Conservation (phyloP, 441 rosid species). For the Brassica hybrid region DNA sequence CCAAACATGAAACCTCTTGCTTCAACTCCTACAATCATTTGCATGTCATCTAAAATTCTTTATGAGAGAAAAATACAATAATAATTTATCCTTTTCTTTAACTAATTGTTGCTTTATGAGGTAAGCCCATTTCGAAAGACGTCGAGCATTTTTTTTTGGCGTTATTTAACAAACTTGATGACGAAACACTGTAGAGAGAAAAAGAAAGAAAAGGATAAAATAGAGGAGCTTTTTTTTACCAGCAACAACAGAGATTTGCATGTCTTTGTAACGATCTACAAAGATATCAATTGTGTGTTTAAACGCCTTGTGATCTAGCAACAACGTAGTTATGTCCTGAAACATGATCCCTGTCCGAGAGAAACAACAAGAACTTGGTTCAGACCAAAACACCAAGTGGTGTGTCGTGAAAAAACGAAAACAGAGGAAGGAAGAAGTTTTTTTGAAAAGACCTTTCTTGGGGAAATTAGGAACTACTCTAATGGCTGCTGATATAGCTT, state of each 20-base stretch:
- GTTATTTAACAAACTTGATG: slow-evolving; percentile 30
- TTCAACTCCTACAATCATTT: slow-evolving; percentile 67
- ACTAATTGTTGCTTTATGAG: slow-evolving; percentile 1
- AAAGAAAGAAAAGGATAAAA: not conserved
- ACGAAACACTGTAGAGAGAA: slow-evolving; percentile 31
- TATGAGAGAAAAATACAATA: slow-evolving; percentile 14
- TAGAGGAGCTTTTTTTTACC: slow-evolving; percentile 49
- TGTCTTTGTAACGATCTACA: slow-evolving; percentile 91
- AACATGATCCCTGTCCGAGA: slow-evolving; percentile 80
- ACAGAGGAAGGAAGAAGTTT: slow-evolving; percentile 10
- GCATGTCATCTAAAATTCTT: not conserved
- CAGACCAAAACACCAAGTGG: not conserved
- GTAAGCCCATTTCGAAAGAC: not conserved
- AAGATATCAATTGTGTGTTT: slow-evolving; percentile 90
- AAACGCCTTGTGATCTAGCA: slow-evolving; percentile 90
- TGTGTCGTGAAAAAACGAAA: not conserved
- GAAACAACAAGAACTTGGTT: slow-evolving; percentile 4
- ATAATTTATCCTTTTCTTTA: not conserved
- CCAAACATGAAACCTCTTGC: slow-evolving; percentile 98
- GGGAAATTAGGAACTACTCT: slow-evolving; percentile 97
- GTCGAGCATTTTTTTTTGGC: not conserved
- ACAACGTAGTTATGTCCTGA: slow-evolving; percentile 91
- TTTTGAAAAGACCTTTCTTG: slow-evolving; percentile 65
- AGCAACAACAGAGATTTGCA: slow-evolving; percentile 93
- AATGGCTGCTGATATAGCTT: slow-evolving; percentile 78